These are phyloP conservation scores for Marasmius tenuissimus DNA, from an alignment of 1,284 basidiomycete species.

Conservation along the genomic window DNA sequence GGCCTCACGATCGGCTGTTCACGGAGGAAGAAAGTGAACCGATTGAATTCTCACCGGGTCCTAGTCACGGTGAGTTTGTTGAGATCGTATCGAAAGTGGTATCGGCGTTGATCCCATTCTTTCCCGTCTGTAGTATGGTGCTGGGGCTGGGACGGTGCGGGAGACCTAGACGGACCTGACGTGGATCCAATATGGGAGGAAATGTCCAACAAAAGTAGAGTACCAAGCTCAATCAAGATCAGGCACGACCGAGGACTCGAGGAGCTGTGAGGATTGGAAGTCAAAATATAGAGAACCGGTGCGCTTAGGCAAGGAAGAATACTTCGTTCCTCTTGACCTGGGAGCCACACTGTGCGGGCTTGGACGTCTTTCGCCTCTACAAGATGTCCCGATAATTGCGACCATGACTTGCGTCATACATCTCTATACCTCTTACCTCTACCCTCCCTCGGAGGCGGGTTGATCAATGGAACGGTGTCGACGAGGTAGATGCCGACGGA, in stretches of 20 bases:
- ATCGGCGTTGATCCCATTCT: background rate
- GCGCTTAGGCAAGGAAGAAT: background rate
- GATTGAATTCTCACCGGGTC: conserved; percentile 77
- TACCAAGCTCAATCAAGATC: conserved; percentile 63
- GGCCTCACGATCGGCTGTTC: conserved; percentile 85
- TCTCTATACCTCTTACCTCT: no score
- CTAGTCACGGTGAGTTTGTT: conserved; percentile 74
- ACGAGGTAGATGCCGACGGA: no score
- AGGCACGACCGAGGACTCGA: conserved; percentile 66
- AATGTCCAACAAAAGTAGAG: conserved; percentile 70
- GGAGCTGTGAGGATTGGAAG: background rate
- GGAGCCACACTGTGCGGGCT: background rate
- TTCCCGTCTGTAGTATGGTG: conserved; percentile 76
- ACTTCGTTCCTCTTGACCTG: background rate
- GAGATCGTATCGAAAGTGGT: background rate
- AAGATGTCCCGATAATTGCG: no score
- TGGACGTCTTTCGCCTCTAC: no score
- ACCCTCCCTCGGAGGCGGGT: no score
- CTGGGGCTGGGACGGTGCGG: conserved; percentile 98
- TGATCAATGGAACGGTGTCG: no score
- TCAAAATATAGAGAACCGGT: background rate
- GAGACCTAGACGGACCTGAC: conserved; percentile 91
- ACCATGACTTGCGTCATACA: no score
- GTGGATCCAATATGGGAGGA: conserved; percentile 95
- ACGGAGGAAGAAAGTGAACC: conserved; percentile 80